phyloP scores from a whole-genome alignment of 2,329 filamentous ascomycete species.

The Pyricularia grisea region DNA sequence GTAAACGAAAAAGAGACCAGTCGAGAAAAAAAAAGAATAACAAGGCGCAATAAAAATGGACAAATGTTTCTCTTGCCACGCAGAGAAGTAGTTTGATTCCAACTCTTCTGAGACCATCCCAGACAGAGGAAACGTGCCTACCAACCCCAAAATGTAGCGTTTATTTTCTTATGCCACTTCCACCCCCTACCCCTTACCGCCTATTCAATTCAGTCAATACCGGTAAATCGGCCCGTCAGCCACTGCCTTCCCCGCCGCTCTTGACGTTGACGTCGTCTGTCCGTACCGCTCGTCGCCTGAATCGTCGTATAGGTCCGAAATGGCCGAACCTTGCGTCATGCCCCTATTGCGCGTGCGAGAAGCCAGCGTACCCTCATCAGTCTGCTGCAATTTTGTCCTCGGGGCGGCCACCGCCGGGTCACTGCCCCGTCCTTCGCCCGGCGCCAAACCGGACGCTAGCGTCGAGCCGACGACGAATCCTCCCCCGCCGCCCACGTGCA shows the following conservation, averaged over 20 bases:
- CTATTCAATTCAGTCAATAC: neutral
- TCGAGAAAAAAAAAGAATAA: neutral
- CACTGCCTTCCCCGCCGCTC: neutral
- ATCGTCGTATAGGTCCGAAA: conserved; percentile 1
- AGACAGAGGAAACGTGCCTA: no score
- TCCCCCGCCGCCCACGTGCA: conserved; percentile 12
- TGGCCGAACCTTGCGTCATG: neutral
- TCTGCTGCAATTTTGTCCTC: neutral
- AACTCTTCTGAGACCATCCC: neutral
- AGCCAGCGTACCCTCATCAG: neutral
- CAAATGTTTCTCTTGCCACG: neutral
- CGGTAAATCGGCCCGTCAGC: neutral
- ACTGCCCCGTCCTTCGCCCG: neutral
- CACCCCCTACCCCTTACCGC: no score
- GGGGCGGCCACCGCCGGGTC: conserved; percentile 2
- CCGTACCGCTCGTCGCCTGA: neutral
- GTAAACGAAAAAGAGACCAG: neutral
- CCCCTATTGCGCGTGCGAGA: neutral
- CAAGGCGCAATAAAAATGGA: neutral
- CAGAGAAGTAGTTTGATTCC: neutral
- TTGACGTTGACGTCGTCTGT: neutral
- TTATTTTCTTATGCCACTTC: neutral
- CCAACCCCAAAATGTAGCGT: neutral
- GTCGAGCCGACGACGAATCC: conserved; percentile 10
- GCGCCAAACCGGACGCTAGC: neutral